Evolutionary conservation across 169 alveolate genomes (phyloP).

Genomic region (Plasmodium gallinaceum): DNA sequence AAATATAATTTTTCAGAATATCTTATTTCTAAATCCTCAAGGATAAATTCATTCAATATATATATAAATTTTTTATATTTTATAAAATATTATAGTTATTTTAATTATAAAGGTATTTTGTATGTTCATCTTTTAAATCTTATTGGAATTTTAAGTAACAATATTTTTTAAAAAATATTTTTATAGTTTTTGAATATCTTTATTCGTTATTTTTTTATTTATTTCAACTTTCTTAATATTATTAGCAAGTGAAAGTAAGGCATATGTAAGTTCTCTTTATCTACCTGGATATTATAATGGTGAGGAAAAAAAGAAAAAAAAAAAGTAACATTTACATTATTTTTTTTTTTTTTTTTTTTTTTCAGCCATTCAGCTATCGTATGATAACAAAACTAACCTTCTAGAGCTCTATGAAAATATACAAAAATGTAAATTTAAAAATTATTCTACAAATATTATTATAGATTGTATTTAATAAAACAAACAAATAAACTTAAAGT

Average conservation of each 20-base stretch:
- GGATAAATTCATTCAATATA: conserved; percentile 19
- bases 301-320: conserved; percentile 8
- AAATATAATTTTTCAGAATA: background rate
- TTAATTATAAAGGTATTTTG: conserved; percentile 12
- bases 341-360: background rate
- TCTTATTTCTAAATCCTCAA: background rate
- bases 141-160: conserved; percentile 45
- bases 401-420: conserved; percentile 6
- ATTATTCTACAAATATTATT: background rate
- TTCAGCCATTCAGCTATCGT: conserved; percentile 34
- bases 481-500: background rate
- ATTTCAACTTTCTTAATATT: conserved; percentile 7
- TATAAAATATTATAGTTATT: conserved; percentile 13
- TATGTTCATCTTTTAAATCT: conserved; percentile 36
- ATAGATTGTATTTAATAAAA: background rate
- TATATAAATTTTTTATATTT: conserved; percentile 25
- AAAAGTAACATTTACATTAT: background rate
- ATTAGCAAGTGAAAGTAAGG: conserved; percentile 24
- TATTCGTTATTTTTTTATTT: background rate
- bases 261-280: conserved; percentile 39
- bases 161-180: background rate
- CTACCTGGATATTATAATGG: conserved; percentile 63
- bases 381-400: conserved; percentile 2
- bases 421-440: conserved; percentile 28
- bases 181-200: background rate